These are phyloP conservation scores for Thielaviopsis ethacetica DNA, from an alignment of 2,329 filamentous ascomycete species.

Conservation along the genomic window DNA sequence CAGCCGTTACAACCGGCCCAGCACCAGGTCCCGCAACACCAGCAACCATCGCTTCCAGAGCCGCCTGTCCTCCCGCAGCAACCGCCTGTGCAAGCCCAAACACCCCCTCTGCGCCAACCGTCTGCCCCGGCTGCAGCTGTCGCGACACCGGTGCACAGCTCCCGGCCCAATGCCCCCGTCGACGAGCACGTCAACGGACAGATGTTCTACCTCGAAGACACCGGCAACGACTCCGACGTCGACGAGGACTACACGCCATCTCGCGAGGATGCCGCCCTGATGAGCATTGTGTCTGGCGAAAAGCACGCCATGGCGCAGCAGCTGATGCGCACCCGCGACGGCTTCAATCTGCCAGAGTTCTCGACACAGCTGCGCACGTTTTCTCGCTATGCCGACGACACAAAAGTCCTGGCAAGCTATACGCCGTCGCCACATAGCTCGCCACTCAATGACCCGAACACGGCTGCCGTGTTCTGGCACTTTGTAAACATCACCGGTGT, in stretches of 20 bases:
- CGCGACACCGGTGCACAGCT: not conserved
- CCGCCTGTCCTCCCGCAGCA: not conserved
- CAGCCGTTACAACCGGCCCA: too few relatives aligned
- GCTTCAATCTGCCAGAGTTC: slow-evolving; percentile 21
- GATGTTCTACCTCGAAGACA: slow-evolving; percentile 39
- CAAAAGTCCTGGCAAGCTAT: slow-evolving; percentile 44
- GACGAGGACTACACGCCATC: slow-evolving; percentile 28
- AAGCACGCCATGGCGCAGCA: not conserved
- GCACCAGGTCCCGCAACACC: too few relatives aligned
- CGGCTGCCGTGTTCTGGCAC: slow-evolving; percentile 73
- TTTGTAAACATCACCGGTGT: slow-evolving; percentile 83
- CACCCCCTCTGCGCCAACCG: too few relatives aligned
- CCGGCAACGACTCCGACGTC: slow-evolving; percentile 46
- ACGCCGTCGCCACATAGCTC: slow-evolving; percentile 47
- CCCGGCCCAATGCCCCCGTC: not conserved
- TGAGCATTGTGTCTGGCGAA: slow-evolving; percentile 11
- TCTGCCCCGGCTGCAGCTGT: too few relatives aligned
- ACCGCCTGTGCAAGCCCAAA: not conserved
- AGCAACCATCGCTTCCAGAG: not conserved
- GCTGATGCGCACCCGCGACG: slow-evolving; percentile 11
- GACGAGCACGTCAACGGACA: slow-evolving; percentile 12
- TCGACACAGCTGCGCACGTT: slow-evolving; percentile 33
- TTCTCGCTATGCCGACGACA: slow-evolving; percentile 28
- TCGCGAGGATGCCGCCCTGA: slow-evolving; percentile 17
- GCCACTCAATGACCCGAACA: slow-evolving; percentile 65